Base-by-base conservation (phyloP, 768 basidiomycete genomes). In the Podaxis pistillaris region DNA sequence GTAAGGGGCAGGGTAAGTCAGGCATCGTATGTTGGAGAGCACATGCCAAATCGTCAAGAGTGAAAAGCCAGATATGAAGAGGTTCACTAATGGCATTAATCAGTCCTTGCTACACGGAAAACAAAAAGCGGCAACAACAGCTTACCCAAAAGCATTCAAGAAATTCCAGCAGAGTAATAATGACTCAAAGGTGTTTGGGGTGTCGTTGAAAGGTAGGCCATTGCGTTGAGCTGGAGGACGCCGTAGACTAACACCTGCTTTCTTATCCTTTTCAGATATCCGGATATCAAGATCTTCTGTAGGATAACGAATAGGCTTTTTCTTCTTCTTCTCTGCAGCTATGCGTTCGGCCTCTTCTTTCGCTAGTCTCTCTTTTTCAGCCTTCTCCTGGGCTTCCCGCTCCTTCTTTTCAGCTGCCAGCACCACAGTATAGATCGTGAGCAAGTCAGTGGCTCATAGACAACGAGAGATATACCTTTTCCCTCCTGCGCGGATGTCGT, bases 161-260 rank as follows among this genome's bases (percentile, higher is more conserved):
- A 96, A 96, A 74, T 93, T 95, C 96, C 96, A 99, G 8, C 86
- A 79, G 89, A 93, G 89, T 33, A 98, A 75, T 73, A 98, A 94
- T 8, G 82, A 78, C 72, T 98, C 96, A 65, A 97, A 96, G 12
- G 82, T 76, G 11, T 79, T 81, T 7, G 83, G 79, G 36, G 78
- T 76, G 40, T 86, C 82, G 56, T 87, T 86, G 71, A 93, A 93
- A 3, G 93, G 90, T 56, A 94, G 75, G 12, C 80, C 79, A 1
- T 74, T 72, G 56, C 83, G 79, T 68, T 84, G 90, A 3, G 90
- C 84, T 52, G 82, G 68, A 24, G 93, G 93, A 63, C 90, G 80
- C 68, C 81, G 83, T 30, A 88, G 73, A 67, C 82, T 87, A 74
- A 85, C 81, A 6, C 93, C 92, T 3, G 87, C 86, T 69, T 89